phyloP scores from a whole-genome alignment of 140 eudicot genomes.

The Oenanthe javanica region DNA sequence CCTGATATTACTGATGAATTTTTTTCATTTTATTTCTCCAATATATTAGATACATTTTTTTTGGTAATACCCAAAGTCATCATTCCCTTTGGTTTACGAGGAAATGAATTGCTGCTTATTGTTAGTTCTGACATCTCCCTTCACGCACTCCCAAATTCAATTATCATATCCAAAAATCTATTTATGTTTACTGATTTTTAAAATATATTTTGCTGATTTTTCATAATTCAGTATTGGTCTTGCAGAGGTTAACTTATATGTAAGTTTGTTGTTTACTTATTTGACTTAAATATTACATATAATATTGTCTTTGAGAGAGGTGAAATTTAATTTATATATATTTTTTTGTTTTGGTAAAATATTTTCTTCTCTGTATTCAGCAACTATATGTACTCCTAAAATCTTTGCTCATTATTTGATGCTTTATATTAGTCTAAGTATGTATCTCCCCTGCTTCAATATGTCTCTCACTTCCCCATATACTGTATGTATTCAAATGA shows the following conservation, averaged over 20 bases:
- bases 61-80: too few species aligned
- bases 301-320: neutral
- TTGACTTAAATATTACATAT: neutral
- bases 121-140: too few species aligned
- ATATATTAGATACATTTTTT: too few species aligned
- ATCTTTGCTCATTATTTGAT: neutral
- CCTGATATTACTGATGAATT: neutral
- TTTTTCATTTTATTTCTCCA: too few species aligned
- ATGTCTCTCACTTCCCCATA: neutral
- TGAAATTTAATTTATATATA: neutral
- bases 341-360: neutral
- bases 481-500: neutral
- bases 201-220: neutral
- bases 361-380: neutral
- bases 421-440: neutral
- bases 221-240: neutral
- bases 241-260: neutral
- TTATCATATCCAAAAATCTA: too few species aligned
- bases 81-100: too few species aligned
- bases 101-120: too few species aligned
- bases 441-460: slow-evolving; percentile 1
- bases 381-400: neutral
- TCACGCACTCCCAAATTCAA: too few species aligned
- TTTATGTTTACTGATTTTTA: too few species aligned
- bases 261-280: neutral